Conservation (phyloP, 768 basidiomycete genomes). For the Boletus rufocinnamomeus region DNA sequence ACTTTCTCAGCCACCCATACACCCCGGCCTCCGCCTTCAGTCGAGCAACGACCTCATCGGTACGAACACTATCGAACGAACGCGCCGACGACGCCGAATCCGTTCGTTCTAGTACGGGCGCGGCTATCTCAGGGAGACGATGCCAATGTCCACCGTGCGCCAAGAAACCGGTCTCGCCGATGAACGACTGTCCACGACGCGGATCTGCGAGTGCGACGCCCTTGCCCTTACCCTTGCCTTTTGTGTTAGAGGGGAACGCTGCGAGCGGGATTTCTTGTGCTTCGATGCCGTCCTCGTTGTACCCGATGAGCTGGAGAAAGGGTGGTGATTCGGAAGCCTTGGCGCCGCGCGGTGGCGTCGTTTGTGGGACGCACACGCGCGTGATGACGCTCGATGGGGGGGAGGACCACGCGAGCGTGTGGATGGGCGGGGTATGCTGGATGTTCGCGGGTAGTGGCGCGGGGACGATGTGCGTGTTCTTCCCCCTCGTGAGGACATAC, state of each 20-base stretch:
- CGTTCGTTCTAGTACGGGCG: constrained; percentile 43
- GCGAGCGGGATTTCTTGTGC: constrained; percentile 65
- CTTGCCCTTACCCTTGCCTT: constrained; percentile 43
- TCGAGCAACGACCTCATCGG: constrained; percentile 49
- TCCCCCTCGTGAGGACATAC: constrained; percentile 69
- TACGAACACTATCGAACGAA: constrained; percentile 54
- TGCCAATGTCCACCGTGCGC: constrained; percentile 52
- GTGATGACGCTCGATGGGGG: constrained; percentile 55
- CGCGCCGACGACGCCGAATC: constrained; percentile 44
- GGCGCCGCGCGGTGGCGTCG: constrained; percentile 9
- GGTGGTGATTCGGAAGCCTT: constrained; percentile 27
- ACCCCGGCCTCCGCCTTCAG: constrained; percentile 61
- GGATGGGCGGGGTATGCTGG: constrained; percentile 50
- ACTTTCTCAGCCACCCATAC: constrained; percentile 80
- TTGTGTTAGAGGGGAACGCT: constrained; percentile 38
- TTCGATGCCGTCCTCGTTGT: constrained; percentile 73
- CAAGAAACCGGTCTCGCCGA: constrained; percentile 59
- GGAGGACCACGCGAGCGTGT: constrained; percentile 57
- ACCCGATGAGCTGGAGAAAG: constrained; percentile 67
- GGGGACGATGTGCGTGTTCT: constrained; percentile 64
- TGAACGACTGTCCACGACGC: constrained; percentile 57
- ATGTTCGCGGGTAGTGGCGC: constrained; percentile 64
- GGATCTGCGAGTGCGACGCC: constrained; percentile 46
- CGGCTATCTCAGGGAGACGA: constrained; percentile 23
- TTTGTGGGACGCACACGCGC: constrained; percentile 46